These are phyloP conservation scores for Brettanomyces sp. DNA, from an alignment of 805 yeast species.

Conservation along the genomic window DNA sequence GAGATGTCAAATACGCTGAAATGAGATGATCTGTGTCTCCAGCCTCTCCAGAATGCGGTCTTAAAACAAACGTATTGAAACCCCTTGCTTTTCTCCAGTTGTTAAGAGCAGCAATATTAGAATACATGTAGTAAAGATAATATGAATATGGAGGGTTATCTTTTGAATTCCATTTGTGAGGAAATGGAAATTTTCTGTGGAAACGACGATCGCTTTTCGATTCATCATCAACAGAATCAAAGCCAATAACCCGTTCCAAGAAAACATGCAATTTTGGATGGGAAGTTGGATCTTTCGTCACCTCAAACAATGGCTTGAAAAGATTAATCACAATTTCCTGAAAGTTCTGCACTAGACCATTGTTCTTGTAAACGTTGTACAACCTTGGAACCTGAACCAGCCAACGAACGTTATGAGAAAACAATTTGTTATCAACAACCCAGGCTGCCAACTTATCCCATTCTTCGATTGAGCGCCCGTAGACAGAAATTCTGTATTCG, in stretches of 20 bases:
- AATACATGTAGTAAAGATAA: constrained; percentile 80
- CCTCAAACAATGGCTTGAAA: constrained; percentile 86
- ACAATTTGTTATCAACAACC: constrained; percentile 87
- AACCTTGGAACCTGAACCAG: constrained; percentile 89
- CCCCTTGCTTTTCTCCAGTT: constrained; percentile 70
- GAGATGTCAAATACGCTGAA: constrained; percentile 79
- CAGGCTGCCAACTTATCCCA: constrained; percentile 95
- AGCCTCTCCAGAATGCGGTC: constrained; percentile 99
- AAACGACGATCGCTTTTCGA: constrained; percentile 80
- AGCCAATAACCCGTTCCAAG: constrained; percentile 90
- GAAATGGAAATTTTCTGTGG: constrained; percentile 77
- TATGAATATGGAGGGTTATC: constrained; percentile 97
- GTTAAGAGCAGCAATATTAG: constrained; percentile 80
- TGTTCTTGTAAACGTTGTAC: constrained; percentile 78
- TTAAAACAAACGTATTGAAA: constrained; percentile 80
- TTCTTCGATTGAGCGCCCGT: constrained; percentile 82
- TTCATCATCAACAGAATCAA: constrained; percentile 98
- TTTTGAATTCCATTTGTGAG: constrained; percentile 67
- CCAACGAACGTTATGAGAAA: constrained; percentile 96
- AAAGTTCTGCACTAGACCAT: constrained; percentile 61
- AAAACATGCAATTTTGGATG: constrained; percentile 90
- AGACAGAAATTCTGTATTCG: constrained; percentile 89
- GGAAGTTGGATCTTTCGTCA: constrained; percentile 68
- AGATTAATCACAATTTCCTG: constrained; percentile 70
- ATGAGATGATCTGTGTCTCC: constrained; percentile 98